Base-by-base conservation (phyloP, 805 yeast genomes). In the Starmerella riodocensis region DNA sequence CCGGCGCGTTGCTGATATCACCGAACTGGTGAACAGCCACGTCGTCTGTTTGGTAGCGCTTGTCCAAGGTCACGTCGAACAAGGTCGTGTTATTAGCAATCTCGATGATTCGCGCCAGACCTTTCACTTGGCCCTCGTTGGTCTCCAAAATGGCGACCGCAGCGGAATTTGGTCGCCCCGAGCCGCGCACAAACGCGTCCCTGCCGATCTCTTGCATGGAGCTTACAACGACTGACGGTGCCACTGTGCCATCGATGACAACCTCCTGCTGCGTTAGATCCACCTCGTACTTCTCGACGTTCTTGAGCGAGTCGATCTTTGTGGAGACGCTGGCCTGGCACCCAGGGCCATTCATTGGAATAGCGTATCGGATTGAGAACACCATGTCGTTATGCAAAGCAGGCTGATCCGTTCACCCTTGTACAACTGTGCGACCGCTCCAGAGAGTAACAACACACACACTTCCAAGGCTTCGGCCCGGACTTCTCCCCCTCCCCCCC, bases 161-260 rank as follows among this genome's bases (percentile, higher is more conserved):
- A 0, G 96, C 94, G 16, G 81, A 70, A 56, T 86, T 78, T 14
- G 93, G 78, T 41, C 65, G 69, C 3, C 96, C 96, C 0, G 94
- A 74, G 6, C 97, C 97, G 43, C 97, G 67, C 19, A 88, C 78
- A 47, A 88, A 82, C 3, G 94, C 94, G 54, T 88, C 96, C 47
- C 75, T 72, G 1, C 96, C 95, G 3, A 77, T 74, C 2, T 54
- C 54, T 56, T 79, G 86, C 41, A 88, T 71, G 0, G 80, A 71
- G 37, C 62, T 62, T 28, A 85, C 76, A 28, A 86, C 71, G 12
- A 58, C 60, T 1, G 93, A 80, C 1, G 97, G 97, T 4, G 95
- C 76, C 3, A 71, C 66, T 1, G 69, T 56, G 3, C 94, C 93
- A 19, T 62, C 61, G 3, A 86, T 78, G 2, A 74, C 65, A 27